Base-by-base conservation (phyloP, 371 early-diverging fungal species). In the Catenaria anguillulae region DNA sequence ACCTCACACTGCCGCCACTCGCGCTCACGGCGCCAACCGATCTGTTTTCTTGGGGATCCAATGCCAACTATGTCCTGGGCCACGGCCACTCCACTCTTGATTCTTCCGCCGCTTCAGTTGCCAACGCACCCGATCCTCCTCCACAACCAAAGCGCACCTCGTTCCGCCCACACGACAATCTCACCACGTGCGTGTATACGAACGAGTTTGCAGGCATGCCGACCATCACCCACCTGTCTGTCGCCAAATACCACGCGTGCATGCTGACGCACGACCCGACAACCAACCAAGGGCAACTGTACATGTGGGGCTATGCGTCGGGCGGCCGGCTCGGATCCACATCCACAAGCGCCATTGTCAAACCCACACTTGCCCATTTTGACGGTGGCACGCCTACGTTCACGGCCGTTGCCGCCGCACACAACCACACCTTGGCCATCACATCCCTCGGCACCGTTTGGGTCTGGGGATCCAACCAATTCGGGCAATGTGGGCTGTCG, bases 31-130 rank as follows among this genome's bases (percentile, higher is more conserved):
- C 64, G 63, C 12, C 69, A 65, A 37, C 61, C 5, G 79, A 83
- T 26, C 63, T 86, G 0, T 89, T 85, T 67, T 82, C 83, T 0
- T 89, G 88, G 88, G 89, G 89, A 31, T 69, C 75, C 45, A 89
- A 89, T 60, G 75, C 78, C 60, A 84, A 84, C 55, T 82, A 79
- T 62, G 76, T 84, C 0, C 74, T 87, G 35, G 87, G 86, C 2
- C 83, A 82, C 58, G 71, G 74, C 2, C 84, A 84, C 66, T 74
- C 80, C 21, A 84, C 84, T 61, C 77, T 83, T 66, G n/a, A n/a
- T n/a, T n/a, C n/a, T n/a, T n/a, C n/a, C n/a, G n/a, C n/a, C n/a
- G n/a, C n/a, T n/a, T n/a, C n/a, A n/a, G n/a, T n/a, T n/a, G n/a
- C n/a, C n/a, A n/a, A n/a, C n/a, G n/a, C n/a, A n/a, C n/a, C n/a